These are phyloP conservation scores for Pseudopithomyces chartarum DNA, from an alignment of 2,329 filamentous ascomycete species.

Conservation along the genomic window DNA sequence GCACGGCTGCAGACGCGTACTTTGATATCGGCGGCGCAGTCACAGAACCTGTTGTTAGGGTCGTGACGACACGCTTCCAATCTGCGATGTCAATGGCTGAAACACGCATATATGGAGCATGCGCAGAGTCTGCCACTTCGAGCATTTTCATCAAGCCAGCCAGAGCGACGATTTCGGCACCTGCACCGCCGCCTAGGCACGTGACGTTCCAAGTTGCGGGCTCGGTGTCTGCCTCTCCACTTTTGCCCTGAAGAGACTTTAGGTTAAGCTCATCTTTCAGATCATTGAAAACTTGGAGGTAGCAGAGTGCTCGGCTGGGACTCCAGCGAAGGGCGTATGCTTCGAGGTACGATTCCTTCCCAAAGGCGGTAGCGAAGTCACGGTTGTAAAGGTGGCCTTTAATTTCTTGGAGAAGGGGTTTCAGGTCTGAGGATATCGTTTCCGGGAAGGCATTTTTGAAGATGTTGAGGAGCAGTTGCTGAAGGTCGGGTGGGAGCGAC, in stretches of 20 bases:
- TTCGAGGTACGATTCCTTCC: slow-evolving; percentile 69
- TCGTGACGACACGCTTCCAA: slow-evolving; percentile 69
- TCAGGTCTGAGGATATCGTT: slow-evolving; percentile 51
- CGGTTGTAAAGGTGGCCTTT: slow-evolving; percentile 86
- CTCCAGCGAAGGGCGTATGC: slow-evolving; percentile 93
- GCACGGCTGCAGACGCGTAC: slow-evolving; percentile 54
- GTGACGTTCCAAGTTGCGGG: slow-evolving; percentile 48
- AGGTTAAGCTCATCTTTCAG: slow-evolving; percentile 25
- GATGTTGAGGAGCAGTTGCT: slow-evolving; percentile 74
- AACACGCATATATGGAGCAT: slow-evolving; percentile 43
- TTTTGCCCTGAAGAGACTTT: not conserved
- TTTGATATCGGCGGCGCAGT: slow-evolving; percentile 53
- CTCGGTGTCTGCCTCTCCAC: not conserved
- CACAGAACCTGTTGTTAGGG: slow-evolving; percentile 63
- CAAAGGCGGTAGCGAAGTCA: slow-evolving; percentile 83
- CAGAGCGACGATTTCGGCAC: slow-evolving; percentile 69
- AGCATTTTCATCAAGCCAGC: slow-evolving; percentile 56
- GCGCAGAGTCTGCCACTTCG: slow-evolving; percentile 3
- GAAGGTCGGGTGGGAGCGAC: slow-evolving; percentile 57
- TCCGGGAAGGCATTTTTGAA: slow-evolving; percentile 69
- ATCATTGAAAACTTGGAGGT: slow-evolving; percentile 64
- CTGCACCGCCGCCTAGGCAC: slow-evolving; percentile 69
- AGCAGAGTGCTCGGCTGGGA: slow-evolving; percentile 81
- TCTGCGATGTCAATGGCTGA: slow-evolving; percentile 81
- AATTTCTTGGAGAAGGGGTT: slow-evolving; percentile 72